These are phyloP conservation scores for Hemerocallis citrina DNA, from an alignment of 106 monocot genomes.

Conservation along the genomic window DNA sequence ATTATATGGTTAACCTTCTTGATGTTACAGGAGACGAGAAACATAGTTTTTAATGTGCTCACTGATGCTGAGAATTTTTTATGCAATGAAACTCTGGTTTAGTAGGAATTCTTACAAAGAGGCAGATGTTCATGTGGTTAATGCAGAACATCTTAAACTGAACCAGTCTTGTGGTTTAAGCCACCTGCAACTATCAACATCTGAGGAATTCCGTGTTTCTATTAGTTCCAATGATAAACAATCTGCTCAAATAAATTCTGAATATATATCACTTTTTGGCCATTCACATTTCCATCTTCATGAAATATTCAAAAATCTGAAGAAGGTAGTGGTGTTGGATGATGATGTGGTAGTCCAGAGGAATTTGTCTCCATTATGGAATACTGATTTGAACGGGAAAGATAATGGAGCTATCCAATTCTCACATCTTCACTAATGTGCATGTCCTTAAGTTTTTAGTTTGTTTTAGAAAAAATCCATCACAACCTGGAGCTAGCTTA, in stretches of 20 bases:
- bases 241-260: conserved; percentile 33
- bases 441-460: too few relatives aligned
- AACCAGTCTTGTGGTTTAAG: conserved; percentile 7
- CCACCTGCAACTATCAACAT: conserved; percentile 19
- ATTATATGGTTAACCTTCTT: conserved; percentile 1
- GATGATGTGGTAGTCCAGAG: conserved; percentile 56
- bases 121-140: conserved; percentile 39
- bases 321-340: conserved; percentile 44
- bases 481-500: too few relatives aligned
- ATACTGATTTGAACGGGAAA: conserved; percentile 38
- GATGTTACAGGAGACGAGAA: conserved; percentile 37
- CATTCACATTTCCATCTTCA: conserved; percentile 39
- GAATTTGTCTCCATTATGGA: conserved; percentile 40
- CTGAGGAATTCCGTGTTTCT: conserved; percentile 67
- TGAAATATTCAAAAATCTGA: conserved; percentile 43
- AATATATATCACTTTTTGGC: conserved; percentile 39
- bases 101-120: conserved; percentile 33
- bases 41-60: conserved; percentile 61
- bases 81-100: conserved; percentile 77
- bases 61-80: conserved; percentile 67
- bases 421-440: too few relatives aligned
- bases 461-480: too few relatives aligned
- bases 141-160: conserved; percentile 45
- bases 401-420: conserved; percentile 33
- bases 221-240: conserved; percentile 17